Conservation (phyloP, 345 rosid species). For the Populus davidiana region DNA sequence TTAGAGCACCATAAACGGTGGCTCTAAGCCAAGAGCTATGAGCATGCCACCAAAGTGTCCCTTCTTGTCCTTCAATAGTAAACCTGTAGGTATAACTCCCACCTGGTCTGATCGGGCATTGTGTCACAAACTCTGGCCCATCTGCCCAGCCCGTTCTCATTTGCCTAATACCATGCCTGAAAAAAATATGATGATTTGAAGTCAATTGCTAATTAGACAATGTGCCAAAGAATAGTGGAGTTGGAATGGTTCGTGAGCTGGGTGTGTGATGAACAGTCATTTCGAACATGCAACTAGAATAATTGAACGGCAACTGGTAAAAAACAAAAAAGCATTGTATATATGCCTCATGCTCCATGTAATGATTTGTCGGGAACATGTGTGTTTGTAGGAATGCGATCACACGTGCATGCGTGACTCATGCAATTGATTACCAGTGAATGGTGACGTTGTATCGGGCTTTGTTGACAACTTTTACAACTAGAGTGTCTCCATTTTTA, state of each 20-base stretch:
- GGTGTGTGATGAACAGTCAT: too few species aligned
- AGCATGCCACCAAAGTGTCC: constrained; percentile 99
- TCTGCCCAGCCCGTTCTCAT: constrained; percentile 90
- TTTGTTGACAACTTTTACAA: constrained; percentile 58
- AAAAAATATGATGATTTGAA: too few species aligned
- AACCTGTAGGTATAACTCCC: constrained; percentile 77
- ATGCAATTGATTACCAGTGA: constrained; percentile 58
- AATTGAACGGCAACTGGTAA: background rate
- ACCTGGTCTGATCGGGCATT: constrained; percentile 92
- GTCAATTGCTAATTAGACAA: too few species aligned
- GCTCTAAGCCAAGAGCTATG: constrained; percentile 98
- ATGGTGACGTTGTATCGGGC: constrained; percentile 72
- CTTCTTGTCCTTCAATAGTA: constrained; percentile 80
- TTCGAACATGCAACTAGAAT: background rate
- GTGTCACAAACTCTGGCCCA: constrained; percentile 92
- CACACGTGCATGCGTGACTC: background rate
- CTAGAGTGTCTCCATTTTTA: constrained; percentile 67
- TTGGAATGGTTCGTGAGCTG: too few species aligned
- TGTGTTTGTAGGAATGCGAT: too few species aligned
- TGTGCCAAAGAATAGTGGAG: too few species aligned
- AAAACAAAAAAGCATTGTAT: too few species aligned
- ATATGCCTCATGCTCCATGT: background rate
- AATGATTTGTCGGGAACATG: background rate
- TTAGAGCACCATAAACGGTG: constrained; percentile 85
- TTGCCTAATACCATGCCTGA: constrained; percentile 90